Percentiles rank a stretch among this genome's conserved stretches.
These are phyloP conservation scores for Cladosporium sp. DNA, from an alignment of 2,329 filamentous ascomycete species.

Conservation along the genomic window DNA sequence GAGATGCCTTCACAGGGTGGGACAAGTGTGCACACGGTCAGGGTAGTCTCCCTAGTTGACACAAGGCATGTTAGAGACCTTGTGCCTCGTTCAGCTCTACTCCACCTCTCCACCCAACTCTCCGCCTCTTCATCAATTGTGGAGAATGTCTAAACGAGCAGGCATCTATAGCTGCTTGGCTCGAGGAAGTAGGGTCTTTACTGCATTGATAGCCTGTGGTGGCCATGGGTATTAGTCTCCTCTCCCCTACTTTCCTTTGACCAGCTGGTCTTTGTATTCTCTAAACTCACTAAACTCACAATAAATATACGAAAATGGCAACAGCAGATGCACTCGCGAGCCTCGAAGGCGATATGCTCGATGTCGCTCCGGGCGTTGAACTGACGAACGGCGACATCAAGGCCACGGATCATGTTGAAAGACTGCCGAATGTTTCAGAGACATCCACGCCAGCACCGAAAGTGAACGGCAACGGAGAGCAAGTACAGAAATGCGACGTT, in stretches of 20 bases:
- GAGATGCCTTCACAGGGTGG: neutral
- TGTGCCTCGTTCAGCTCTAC: neutral
- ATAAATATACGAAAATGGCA: neutral
- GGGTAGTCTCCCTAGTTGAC: neutral
- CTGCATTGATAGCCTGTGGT: neutral
- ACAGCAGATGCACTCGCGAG: constrained; percentile 8
- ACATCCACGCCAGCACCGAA: neutral
- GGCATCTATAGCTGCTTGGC: constrained; percentile 1
- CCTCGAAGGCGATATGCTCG: constrained; percentile 19
- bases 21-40: neutral
- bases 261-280: neutral
- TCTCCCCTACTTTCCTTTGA: neutral
- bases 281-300: neutral
- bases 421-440: constrained; percentile 9
- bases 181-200: neutral
- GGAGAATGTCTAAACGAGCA: neutral
- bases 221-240: neutral
- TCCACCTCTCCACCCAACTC: neutral
- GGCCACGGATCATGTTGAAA: constrained; percentile 10
- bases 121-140: neutral
- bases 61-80: neutral
- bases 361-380: constrained; percentile 15
- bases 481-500: constrained; percentile 25
- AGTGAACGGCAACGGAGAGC: neutral
- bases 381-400: constrained; percentile 7